Evolutionary conservation across 495 filamentous ascomycete species (phyloP).

Genomic region (Hypoxylon cercidicola): DNA sequence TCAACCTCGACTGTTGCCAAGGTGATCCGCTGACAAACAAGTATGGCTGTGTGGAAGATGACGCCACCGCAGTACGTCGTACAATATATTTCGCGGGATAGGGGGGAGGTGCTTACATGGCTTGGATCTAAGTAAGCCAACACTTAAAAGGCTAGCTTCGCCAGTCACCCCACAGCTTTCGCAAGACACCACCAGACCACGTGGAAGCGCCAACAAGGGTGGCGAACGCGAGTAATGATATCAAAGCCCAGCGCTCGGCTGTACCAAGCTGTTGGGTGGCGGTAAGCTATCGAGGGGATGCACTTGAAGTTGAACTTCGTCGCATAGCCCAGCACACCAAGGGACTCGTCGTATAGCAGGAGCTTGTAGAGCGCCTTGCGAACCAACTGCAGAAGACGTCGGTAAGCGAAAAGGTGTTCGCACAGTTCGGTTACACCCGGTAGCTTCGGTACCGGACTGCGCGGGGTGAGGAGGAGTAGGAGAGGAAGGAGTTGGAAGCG

Average conservation of each 20-base stretch:
- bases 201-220: conserved; percentile 13
- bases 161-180: conserved; percentile 15
- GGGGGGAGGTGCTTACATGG: too few species aligned
- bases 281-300: conserved; percentile 56
- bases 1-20: conserved; percentile 1
- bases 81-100: too few species aligned
- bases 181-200: conserved; percentile 37
- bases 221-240: conserved; percentile 27
- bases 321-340: conserved; percentile 66
- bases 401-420: not conserved
- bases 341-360: conserved; percentile 60
- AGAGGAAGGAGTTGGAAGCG: not conserved
- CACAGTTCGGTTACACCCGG: not conserved
- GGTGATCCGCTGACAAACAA: not conserved
- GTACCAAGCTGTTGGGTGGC: conserved; percentile 15
- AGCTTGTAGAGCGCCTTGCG: conserved; percentile 64
- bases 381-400: conserved; percentile 35
- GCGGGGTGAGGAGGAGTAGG: not conserved
- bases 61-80: not conserved
- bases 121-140: too few species aligned
- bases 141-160: not conserved
- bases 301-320: conserved; percentile 73
- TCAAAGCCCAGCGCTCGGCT: conserved; percentile 34
- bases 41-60: too few species aligned
- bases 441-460: not conserved